Conservation (phyloP, 2,329 filamentous ascomycete genomes). For the Nannizziopsis barbatae region DNA sequence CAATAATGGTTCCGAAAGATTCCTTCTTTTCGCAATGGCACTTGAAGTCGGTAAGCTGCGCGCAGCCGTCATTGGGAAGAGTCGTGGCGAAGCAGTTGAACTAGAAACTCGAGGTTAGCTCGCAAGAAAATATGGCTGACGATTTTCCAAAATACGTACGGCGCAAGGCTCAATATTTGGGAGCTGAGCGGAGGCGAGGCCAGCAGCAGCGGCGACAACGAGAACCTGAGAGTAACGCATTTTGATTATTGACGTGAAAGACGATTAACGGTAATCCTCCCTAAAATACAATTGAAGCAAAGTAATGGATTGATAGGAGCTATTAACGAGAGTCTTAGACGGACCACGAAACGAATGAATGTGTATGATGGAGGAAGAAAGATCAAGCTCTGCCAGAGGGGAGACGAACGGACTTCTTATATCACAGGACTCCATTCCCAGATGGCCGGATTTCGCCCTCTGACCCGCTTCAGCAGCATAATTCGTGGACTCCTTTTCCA, state of each 20-base stretch:
- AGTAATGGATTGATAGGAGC: constrained; percentile 1
- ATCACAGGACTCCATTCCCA: not conserved
- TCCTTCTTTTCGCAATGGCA: constrained; percentile 40
- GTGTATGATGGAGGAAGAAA: constrained; percentile 6
- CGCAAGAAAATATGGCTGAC: not conserved
- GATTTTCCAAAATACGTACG: constrained; percentile 24
- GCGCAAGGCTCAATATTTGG: constrained; percentile 38
- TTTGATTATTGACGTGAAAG: constrained; percentile 16
- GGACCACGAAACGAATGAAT: constrained; percentile 16
- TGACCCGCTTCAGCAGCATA: not conserved
- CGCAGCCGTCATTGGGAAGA: constrained; percentile 36
- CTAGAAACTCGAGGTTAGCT: constrained; percentile 22
- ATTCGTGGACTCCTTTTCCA: not conserved
- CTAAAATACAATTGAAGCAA: constrained; percentile 2
- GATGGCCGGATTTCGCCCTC: not conserved
- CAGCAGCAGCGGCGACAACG: constrained; percentile 33
- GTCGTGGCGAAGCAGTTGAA: constrained; percentile 37
- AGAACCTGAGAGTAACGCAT: constrained; percentile 27
- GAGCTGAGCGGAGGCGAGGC: constrained; percentile 38
- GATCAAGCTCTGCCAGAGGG: constrained; percentile 4
- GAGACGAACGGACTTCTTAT: constrained; percentile 8
- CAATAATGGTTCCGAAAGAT: constrained; percentile 34
- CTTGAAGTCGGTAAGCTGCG: constrained; percentile 38
- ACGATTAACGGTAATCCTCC: constrained; percentile 10
- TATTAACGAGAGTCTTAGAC: constrained; percentile 10